Evolutionary conservation across 2,329 filamentous ascomycete genomes (phyloP), one percentile per base, ranked within the genome.

Genomic region (Hortaea werneckii): DNA sequence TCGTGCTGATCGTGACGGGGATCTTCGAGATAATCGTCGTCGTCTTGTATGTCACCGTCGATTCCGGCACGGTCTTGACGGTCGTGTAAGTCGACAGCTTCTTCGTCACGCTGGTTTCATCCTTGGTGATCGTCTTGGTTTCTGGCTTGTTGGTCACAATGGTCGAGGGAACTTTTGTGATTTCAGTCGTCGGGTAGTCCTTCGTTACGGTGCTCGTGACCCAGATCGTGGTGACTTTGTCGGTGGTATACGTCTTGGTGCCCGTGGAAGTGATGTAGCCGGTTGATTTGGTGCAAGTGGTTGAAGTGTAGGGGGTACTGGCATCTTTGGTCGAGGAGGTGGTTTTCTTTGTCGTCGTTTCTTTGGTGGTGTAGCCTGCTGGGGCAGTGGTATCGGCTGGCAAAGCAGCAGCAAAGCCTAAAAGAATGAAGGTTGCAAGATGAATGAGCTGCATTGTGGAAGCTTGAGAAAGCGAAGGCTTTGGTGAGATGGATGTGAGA

Each of bases 351-450:
- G 40, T 28, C 27, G 40, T 28, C 7, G 40, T 41, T 11, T 9
- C 29, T 9, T 9, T 29, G 7, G 40, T n/a, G 7, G 26, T 11
- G 20, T 12, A 20, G 8, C 35, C 10, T 45, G 13, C 29, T 27
- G n/a, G 37, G 30, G 7, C 20, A 2, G 32, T 27, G 12, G 20
- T 38, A n/a, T 9, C 27, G 6, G 30, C 40, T 5, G 44, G 44
- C 8, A 46, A 32, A 37, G 44, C 44, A 11, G 44, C 40, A 27
- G 27, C 44, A 29, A 46, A 40, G 30, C 38, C 44, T 29, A 46
- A 32, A 28, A 46, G 29, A 30, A 9, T 37, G 35, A 46, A 29
- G 20, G 38, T 29, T 6, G 44, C 30, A 26, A 46, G 39, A 8
- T n/a, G 41, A 39, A 46, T 32, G 39, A 37, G 28, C 13, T 46